A percentile compares a stretch with the other conserved stretches of the same genome.
phyloP scores from a whole-genome alignment of 2,329 filamentous ascomycete species.

The Curvularia lunata region DNA sequence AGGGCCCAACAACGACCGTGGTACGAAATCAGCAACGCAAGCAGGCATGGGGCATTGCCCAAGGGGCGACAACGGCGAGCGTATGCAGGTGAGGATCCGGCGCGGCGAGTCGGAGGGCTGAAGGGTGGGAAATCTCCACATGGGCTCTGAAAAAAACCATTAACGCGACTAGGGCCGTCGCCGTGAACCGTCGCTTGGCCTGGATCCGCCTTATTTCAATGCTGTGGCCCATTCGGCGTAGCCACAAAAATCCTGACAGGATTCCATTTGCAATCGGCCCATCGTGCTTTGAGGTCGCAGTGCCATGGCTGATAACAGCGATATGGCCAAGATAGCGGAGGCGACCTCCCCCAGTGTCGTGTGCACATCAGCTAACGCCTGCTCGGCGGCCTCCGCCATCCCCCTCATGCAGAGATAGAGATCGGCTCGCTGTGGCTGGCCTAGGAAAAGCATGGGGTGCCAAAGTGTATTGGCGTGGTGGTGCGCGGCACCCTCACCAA shows the following conservation, averaged over 20 bases:
- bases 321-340: slow-evolving; percentile 15
- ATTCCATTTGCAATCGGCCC: slow-evolving; percentile 20
- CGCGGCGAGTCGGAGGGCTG: slow-evolving; percentile 6
- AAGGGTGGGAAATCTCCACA: slow-evolving; percentile 10
- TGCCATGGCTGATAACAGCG: slow-evolving; percentile 17
- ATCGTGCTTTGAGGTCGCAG: slow-evolving; percentile 6
- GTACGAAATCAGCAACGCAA: slow-evolving; percentile 1
- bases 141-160: slow-evolving; percentile 15
- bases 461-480: slow-evolving; percentile 1
- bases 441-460: slow-evolving; percentile 13
- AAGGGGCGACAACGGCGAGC: slow-evolving; percentile 7
- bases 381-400: slow-evolving; percentile 14
- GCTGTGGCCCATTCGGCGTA: slow-evolving; percentile 1
- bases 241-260: slow-evolving; percentile 9
- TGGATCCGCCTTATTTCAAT: slow-evolving; percentile 12
- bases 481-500: slow-evolving; percentile 1
- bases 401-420: slow-evolving; percentile 1
- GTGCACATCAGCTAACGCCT: neutral
- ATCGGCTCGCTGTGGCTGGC: slow-evolving; percentile 9
- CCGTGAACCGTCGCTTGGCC: slow-evolving; percentile 12
- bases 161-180: slow-evolving; percentile 15
- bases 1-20: neutral
- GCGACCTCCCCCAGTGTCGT: slow-evolving; percentile 12
- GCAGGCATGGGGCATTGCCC: slow-evolving; percentile 6
- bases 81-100: slow-evolving; percentile 11